Evolutionary conservation across 139 green algal species (phyloP), one percentile per base, ranked within the genome.

Genomic region (Pleodorina starrii): DNA sequence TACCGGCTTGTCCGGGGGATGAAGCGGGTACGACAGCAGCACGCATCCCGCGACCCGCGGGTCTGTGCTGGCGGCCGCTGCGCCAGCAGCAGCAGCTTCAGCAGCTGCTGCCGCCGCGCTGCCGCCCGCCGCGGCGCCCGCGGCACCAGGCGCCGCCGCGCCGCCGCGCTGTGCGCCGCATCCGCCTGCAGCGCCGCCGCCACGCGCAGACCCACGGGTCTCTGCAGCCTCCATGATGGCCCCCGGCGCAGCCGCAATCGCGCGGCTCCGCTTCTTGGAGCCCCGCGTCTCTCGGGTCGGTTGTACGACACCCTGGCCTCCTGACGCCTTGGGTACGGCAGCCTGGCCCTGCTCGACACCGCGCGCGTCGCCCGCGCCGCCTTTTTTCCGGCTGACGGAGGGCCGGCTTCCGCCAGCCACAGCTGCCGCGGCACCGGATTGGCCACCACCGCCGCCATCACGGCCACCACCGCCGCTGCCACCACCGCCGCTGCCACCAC

Each of bases 21-120:
- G 94, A 23, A 96, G 85, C 19, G 94, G 94, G 57, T 94, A 96
- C 6, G 87, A 94, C 57, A 94, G 86, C 27, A 95, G 82, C 19
- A 96, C 42, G 32, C 75, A 80, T 38, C 63, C 89, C 2, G 57
- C 59, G 2, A 89, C 73, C n/a, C 43, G 46, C n/a, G 42, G 25
- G 16, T 36, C 71, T 40, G 38, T 16, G 36, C 36, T 2, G 36
- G 43, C 43, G 9, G 43, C 43, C 38, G 71, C 71, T 19, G 14
- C 40, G 10, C 6, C 11, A 9, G 40, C 68, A 9, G 43, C 73
- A 35, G 38, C 16, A 17, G 38, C 10, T 5, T 21, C 66, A 12
- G 32, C 32, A n/a, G n/a, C n/a, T n/a, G 66, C 66, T 27, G 27
- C 66, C 43, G 50, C 50, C 14, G 32, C 32, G 66, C 66, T 27